Percentiles rank a stretch among this genome's conserved stretches.
These are phyloP conservation scores for Amaranthus cruentus DNA, from an alignment of 148 eudicot genomes.

Conservation along the genomic window DNA sequence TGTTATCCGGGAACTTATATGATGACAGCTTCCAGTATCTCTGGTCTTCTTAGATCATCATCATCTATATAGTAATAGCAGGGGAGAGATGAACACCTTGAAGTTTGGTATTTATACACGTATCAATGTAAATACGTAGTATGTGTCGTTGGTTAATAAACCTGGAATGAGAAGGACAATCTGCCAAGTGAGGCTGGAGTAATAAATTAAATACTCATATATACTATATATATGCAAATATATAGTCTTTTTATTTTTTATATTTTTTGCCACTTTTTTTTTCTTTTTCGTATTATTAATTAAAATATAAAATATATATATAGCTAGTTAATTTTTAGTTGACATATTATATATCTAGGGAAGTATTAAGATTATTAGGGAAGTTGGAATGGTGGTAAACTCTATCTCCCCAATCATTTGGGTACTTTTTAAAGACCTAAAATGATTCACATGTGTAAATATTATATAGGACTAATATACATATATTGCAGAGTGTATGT, in stretches of 20 bases:
- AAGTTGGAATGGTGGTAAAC: constrained; percentile 5
- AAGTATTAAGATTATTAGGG: neutral
- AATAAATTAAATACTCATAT: neutral
- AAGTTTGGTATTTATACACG: neutral
- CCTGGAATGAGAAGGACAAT: no score
- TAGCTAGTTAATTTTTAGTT: no score
- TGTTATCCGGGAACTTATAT: constrained; percentile 17
- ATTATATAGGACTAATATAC: constrained; percentile 3
- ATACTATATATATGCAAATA: neutral
- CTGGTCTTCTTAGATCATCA: constrained; percentile 24
- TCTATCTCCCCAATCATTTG: constrained; percentile 12
- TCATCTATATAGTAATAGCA: neutral
- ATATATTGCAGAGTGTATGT: neutral
- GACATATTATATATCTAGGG: neutral
- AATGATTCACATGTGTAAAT: constrained; percentile 4
- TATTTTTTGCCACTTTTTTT: neutral
- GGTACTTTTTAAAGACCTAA: neutral
- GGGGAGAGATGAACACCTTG: neutral
- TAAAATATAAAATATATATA: no score
- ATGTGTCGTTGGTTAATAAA: constrained; percentile 17
- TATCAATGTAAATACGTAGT: neutral
- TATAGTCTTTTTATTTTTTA: constrained; percentile 5
- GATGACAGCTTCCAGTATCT: constrained; percentile 32
- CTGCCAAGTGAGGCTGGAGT: neutral
- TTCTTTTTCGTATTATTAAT: neutral